phyloP scores from a whole-genome alignment of 345 rosid genomes.

The Diplotaxis tenuifolia region DNA sequence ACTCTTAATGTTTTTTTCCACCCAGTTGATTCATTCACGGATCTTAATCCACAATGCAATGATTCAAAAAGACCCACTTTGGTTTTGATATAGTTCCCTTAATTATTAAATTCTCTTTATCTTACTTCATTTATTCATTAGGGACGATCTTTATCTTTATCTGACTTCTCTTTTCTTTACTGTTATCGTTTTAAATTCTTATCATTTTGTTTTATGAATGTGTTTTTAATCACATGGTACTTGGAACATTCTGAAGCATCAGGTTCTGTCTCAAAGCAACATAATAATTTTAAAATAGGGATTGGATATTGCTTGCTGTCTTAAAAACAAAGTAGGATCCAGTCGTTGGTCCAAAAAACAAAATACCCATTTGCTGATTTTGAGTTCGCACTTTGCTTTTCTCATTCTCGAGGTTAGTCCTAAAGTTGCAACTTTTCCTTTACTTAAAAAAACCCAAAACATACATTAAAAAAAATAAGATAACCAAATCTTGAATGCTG shows the following conservation, averaged over 20 bases:
- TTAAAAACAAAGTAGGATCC: constrained; percentile 32
- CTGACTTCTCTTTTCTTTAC: constrained; percentile 37
- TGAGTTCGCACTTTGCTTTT: constrained; percentile 33
- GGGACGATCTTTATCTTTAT: constrained; percentile 33
- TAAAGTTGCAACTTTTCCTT: constrained; percentile 39
- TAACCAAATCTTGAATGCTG: constrained; percentile 24
- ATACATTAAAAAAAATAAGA: constrained; percentile 14
- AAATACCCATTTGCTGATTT: constrained; percentile 37
- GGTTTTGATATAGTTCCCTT: constrained; percentile 19
- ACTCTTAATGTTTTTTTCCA: constrained; percentile 2
- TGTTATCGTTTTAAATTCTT: constrained; percentile 22
- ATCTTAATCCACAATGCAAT: constrained; percentile 28
- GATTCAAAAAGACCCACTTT: constrained; percentile 31
- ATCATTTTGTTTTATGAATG: background rate
- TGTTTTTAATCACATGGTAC: constrained; percentile 19
- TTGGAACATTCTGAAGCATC: constrained; percentile 40
- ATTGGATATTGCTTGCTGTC: constrained; percentile 32
- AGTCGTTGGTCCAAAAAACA: constrained; percentile 42
- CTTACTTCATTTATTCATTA: constrained; percentile 18
- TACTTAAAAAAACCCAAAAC: constrained; percentile 33
- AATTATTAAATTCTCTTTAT: background rate
- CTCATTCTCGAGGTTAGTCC: constrained; percentile 41
- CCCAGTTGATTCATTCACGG: constrained; percentile 8
- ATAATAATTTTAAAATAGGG: constrained; percentile 26
- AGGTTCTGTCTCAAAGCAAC: constrained; percentile 38